Conservation (phyloP, 176 grass and related monocot species). For the Typha latifolia region DNA sequence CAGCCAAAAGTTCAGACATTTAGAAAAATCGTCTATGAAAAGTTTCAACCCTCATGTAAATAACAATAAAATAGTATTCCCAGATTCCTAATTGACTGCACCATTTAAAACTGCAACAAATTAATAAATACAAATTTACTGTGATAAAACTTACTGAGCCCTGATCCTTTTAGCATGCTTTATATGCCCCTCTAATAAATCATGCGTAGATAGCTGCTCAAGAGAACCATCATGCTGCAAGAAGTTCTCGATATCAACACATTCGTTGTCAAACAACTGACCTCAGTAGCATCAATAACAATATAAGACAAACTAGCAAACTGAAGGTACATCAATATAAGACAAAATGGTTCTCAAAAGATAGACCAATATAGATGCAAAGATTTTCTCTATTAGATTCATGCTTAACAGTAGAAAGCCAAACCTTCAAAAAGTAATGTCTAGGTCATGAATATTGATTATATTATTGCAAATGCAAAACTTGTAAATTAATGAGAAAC, state of each 20-base stretch:
- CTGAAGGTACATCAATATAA: too few relatives aligned
- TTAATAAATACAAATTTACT: too few relatives aligned
- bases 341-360: too few relatives aligned
- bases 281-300: too few relatives aligned
- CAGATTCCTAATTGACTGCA: too few relatives aligned
- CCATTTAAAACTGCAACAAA: too few relatives aligned
- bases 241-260: conserved; percentile 8
- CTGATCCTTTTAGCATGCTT: conserved; percentile 50
- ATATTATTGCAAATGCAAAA: neutral
- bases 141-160: conserved; percentile 20
- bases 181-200: conserved; percentile 51
- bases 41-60: too few relatives aligned
- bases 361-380: too few relatives aligned
- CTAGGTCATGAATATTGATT: neutral
- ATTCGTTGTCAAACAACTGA: neutral
- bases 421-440: neutral
- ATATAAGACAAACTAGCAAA: too few relatives aligned
- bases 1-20: too few relatives aligned
- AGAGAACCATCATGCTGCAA: conserved; percentile 28
- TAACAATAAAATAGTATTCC: too few relatives aligned
- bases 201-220: conserved; percentile 28
- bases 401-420: neutral
- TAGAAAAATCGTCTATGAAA: too few relatives aligned
- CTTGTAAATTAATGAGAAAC: neutral
- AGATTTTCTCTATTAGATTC: neutral